phyloP scores from a whole-genome alignment of 2,329 filamentous ascomycete species.

The Decorospora gaudefroyi region DNA sequence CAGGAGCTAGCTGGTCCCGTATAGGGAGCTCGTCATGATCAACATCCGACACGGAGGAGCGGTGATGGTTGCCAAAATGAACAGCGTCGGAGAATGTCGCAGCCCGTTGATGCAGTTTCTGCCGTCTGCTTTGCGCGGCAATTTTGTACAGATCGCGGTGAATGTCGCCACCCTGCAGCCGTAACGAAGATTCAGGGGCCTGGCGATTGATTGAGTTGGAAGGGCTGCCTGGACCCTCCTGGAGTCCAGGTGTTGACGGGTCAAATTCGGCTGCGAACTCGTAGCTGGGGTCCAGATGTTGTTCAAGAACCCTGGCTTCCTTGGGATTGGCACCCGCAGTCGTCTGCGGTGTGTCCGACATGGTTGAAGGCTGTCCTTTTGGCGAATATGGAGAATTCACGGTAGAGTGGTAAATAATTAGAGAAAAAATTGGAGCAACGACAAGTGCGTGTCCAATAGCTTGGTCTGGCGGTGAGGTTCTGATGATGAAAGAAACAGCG shows the following conservation, averaged over 20 bases:
- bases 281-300: conserved; percentile 49
- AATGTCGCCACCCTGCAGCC: conserved; percentile 75
- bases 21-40: conserved; percentile 48
- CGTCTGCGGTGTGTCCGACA: conserved; percentile 38
- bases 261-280: conserved; percentile 53
- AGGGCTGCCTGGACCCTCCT: conserved; percentile 32
- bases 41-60: conserved; percentile 29
- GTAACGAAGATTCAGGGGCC: conserved; percentile 66
- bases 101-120: conserved; percentile 59
- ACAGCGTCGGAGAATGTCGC: conserved; percentile 67
- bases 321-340: conserved; percentile 35
- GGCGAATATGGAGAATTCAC: conserved; percentile 1
- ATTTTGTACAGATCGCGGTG: conserved; percentile 79
- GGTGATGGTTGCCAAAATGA: conserved; percentile 24
- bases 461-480: conserved; percentile 25
- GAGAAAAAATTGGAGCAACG: neutral
- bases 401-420: neutral
- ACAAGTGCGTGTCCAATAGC: conserved; percentile 10
- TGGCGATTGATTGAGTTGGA: conserved; percentile 27
- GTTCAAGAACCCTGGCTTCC: conserved; percentile 48
- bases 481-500: conserved; percentile 18
- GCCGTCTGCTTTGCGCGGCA: conserved; percentile 59
- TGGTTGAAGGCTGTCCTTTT: conserved; percentile 13
- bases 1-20: conserved; percentile 55
- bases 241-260: conserved; percentile 31